phyloP scores from a whole-genome alignment of 2,329 filamentous ascomycete genomes.

The Aspergillus unguis region DNA sequence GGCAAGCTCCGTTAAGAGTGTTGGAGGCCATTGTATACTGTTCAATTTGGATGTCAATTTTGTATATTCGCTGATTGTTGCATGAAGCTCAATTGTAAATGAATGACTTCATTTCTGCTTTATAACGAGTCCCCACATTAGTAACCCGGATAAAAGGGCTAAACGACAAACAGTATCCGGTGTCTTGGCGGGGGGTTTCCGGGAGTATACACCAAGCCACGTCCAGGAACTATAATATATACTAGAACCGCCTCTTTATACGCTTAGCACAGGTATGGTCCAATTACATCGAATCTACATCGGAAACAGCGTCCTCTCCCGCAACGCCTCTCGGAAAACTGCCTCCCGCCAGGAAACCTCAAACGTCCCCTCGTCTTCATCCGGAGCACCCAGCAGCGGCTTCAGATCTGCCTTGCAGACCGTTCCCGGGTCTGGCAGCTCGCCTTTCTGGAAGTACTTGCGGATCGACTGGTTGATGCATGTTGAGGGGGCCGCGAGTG shows the following conservation, averaged over 20 bases:
- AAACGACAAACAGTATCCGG: no score
- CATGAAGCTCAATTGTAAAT: not conserved
- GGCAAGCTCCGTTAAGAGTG: conserved; percentile 9
- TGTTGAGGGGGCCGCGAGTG: conserved; percentile 32
- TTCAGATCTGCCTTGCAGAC: conserved; percentile 39
- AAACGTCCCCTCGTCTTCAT: conserved; percentile 1
- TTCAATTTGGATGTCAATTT: not conserved
- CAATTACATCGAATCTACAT: not conserved
- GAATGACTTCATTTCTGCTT: not conserved
- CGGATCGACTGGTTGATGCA: conserved; percentile 38
- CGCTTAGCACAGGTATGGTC: no score
- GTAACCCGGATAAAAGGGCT: no score
- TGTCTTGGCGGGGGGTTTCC: no score
- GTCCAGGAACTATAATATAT: no score
- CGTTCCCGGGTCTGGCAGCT: conserved; percentile 33
- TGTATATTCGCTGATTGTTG: not conserved
- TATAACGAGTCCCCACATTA: no score
- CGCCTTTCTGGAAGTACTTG: conserved; percentile 43
- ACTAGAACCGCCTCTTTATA: no score
- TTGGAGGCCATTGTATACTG: conserved; percentile 12
- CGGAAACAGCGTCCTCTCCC: conserved; percentile 3
- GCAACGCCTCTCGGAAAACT: conserved; percentile 17
- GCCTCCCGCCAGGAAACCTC: conserved; percentile 18
- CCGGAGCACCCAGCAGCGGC: conserved; percentile 26
- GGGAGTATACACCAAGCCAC: no score